Conservation (phyloP, 1,139 yeast species). For the Geotrichum siamense region DNA sequence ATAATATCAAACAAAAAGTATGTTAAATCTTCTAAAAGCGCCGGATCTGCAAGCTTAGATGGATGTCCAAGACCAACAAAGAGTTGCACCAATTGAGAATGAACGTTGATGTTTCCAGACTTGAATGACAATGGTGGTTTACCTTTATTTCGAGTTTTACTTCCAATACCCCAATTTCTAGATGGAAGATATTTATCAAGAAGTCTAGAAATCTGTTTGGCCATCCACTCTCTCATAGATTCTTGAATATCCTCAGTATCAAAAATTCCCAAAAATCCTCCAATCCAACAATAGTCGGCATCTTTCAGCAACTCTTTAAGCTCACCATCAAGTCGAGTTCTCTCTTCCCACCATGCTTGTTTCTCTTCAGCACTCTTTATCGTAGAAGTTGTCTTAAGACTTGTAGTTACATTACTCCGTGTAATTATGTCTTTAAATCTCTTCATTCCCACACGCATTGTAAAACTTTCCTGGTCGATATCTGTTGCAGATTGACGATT, state of each 20-base stretch:
- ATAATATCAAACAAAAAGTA: constrained; percentile 55
- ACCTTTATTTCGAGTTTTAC: neutral
- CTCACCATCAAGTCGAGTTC: constrained; percentile 56
- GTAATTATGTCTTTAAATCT: constrained; percentile 48
- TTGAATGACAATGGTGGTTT: neutral
- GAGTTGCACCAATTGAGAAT: constrained; percentile 46
- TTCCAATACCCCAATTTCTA: constrained; percentile 22
- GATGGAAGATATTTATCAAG: constrained; percentile 33
- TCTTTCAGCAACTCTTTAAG: constrained; percentile 48
- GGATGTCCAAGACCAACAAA: constrained; percentile 45
- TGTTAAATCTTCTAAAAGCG: constrained; percentile 55
- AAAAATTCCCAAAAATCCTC: constrained; percentile 70
- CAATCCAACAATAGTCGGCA: constrained; percentile 66
- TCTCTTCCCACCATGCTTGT: constrained; percentile 67
- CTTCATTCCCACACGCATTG: constrained; percentile 43
- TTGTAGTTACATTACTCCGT: constrained; percentile 56
- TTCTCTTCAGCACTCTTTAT: constrained; percentile 57
- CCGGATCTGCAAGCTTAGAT: constrained; percentile 33
- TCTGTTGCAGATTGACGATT: constrained; percentile 46
- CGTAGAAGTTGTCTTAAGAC: constrained; percentile 26
- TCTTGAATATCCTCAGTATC: constrained; percentile 32
- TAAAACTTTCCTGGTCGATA: constrained; percentile 38
- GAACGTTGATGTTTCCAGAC: constrained; percentile 37
- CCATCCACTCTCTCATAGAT: constrained; percentile 36
- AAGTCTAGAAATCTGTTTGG: constrained; percentile 36